Evolutionary conservation across 129 eudicot species (phyloP).

Genomic region (Solidago caesia): DNA sequence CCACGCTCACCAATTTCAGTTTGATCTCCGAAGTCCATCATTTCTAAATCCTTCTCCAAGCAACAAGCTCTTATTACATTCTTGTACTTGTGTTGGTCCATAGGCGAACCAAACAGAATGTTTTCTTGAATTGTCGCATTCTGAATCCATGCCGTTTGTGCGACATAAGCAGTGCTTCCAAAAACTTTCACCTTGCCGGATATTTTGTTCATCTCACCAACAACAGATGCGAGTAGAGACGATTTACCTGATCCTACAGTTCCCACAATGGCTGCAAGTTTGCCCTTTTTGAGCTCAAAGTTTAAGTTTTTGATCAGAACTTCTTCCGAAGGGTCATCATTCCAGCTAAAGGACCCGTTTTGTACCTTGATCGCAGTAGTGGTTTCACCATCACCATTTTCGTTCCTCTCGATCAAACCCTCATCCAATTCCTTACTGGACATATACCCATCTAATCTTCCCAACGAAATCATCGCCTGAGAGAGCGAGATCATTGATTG

Average conservation of each 20-base stretch:
- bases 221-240: slow-evolving; percentile 56
- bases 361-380: slow-evolving; percentile 53
- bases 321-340: slow-evolving; percentile 48
- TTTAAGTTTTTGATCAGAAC: slow-evolving; percentile 1
- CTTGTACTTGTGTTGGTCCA: slow-evolving; percentile 57
- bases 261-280: slow-evolving; percentile 75
- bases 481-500: slow-evolving; percentile 88
- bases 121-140: slow-evolving; percentile 72
- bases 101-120: slow-evolving; percentile 72
- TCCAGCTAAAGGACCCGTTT: slow-evolving; percentile 80
- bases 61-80: slow-evolving; percentile 65
- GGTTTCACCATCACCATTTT: slow-evolving; percentile 41
- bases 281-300: slow-evolving; percentile 21
- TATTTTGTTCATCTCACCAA: slow-evolving; percentile 79
- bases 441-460: slow-evolving; percentile 73
- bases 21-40: slow-evolving; percentile 93
- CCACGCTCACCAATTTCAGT: slow-evolving; percentile 66
- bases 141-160: slow-evolving; percentile 88
- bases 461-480: slow-evolving; percentile 82
- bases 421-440: slow-evolving; percentile 68
- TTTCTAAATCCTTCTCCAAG: slow-evolving; percentile 85
- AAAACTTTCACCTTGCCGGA: slow-evolving; percentile 73
- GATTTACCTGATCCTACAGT: slow-evolving; percentile 89
- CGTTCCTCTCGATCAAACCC: slow-evolving; percentile 55
- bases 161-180: slow-evolving; percentile 92